Evolutionary conservation across 2,329 filamentous ascomycete genomes (phyloP).

Genomic region (Exophiala alcalophila): DNA sequence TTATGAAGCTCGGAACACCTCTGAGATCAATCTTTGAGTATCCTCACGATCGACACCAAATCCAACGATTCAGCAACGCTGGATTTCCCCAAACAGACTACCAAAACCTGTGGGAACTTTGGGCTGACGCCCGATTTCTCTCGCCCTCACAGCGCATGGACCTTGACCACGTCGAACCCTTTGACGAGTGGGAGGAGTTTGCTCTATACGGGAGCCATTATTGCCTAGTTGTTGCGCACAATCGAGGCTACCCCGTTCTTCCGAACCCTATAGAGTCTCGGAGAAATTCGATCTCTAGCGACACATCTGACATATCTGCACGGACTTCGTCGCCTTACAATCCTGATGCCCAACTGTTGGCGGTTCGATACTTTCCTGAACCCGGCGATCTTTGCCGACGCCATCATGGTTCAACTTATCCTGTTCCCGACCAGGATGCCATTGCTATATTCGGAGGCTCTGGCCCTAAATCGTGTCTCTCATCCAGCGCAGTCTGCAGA

Average conservation of each 20-base stretch:
- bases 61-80: constrained; percentile 60
- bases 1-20: constrained; percentile 26
- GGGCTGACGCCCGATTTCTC: constrained; percentile 68
- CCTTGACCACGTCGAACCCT: constrained; percentile 74
- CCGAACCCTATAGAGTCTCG: constrained; percentile 14
- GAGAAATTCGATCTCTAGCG: constrained; percentile 24
- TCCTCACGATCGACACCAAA: constrained; percentile 62
- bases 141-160: constrained; percentile 55
- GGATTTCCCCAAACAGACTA: constrained; percentile 65
- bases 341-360: constrained; percentile 20
- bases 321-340: constrained; percentile 26
- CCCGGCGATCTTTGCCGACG: constrained; percentile 49
- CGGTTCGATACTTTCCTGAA: constrained; percentile 37
- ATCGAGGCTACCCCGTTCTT: constrained; percentile 18
- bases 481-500: constrained; percentile 40
- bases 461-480: constrained; percentile 48
- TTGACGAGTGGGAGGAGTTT: constrained; percentile 95
- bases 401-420: constrained; percentile 57
- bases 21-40: constrained; percentile 56
- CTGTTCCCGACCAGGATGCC: constrained; percentile 39
- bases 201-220: constrained; percentile 81
- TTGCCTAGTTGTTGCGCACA: constrained; percentile 52
- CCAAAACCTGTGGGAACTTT: constrained; percentile 76
- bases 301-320: constrained; percentile 28
- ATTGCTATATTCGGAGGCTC: constrained; percentile 43